These are phyloP conservation scores for Alternaria alternata DNA, from an alignment of 2,329 filamentous ascomycete genomes.

Conservation along the genomic window DNA sequence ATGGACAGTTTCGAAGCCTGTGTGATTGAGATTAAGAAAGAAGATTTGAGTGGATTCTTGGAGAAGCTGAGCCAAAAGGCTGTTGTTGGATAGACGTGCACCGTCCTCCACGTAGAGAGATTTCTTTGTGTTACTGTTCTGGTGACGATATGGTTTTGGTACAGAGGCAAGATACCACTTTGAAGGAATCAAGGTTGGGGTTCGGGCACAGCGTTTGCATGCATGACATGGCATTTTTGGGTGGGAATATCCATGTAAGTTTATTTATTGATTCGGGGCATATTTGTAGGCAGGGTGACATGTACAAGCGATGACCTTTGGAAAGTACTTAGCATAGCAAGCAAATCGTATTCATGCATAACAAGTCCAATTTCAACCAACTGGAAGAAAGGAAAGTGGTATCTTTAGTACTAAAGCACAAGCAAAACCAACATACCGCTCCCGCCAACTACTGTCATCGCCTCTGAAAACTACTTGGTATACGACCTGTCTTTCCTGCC, in stretches of 20 bases:
- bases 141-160: not conserved
- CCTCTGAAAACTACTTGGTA: conserved; percentile 9
- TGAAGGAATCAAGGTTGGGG: not conserved
- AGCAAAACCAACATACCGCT: conserved; percentile 2
- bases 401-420: conserved; percentile 20
- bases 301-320: conserved; percentile 10
- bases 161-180: conserved; percentile 1
- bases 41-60: conserved; percentile 88
- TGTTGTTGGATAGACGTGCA: conserved; percentile 65
- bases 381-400: conserved; percentile 22
- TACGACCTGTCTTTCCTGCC: conserved; percentile 22
- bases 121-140: conserved; percentile 1
- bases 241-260: not conserved
- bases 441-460: not conserved
- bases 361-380: conserved; percentile 9
- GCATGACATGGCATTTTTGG: not conserved
- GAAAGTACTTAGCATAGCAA: conserved; percentile 19
- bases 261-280: not conserved
- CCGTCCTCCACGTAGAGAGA: too few species aligned
- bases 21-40: conserved; percentile 97
- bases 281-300: conserved; percentile 14
- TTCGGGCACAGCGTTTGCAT: conserved; percentile 7
- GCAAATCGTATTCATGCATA: conserved; percentile 6
- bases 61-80: conserved; percentile 92
- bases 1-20: conserved; percentile 98